phyloP scores from a whole-genome alignment of 192 early-diverging fungal genomes.

The Gryganskiella cystojenkinii region DNA sequence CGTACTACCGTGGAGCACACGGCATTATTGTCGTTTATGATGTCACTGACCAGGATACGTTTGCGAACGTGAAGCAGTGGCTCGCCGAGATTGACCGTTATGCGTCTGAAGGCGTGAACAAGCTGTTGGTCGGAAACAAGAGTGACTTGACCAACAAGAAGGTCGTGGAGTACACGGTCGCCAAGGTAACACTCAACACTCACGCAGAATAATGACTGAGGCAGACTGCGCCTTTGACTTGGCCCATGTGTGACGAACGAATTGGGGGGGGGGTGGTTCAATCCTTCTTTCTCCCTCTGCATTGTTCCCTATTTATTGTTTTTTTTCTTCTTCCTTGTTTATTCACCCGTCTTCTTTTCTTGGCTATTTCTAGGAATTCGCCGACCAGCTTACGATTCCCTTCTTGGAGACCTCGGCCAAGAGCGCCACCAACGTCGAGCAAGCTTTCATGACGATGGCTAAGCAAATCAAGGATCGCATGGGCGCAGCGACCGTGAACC shows the following conservation, averaged over 20 bases:
- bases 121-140: constrained; percentile 99
- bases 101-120: constrained; percentile 97
- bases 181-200: too few relatives aligned
- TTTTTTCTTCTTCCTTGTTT: not conserved
- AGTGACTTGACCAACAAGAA: constrained; percentile 94
- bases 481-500: constrained; percentile 61
- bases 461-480: constrained; percentile 99
- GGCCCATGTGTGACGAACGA: too few relatives aligned
- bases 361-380: constrained; percentile 81
- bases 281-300: not conserved
- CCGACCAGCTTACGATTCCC: constrained; percentile 86
- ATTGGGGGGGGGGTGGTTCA: not conserved
- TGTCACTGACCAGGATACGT: constrained; percentile 96
- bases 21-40: constrained; percentile 99
- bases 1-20: constrained; percentile 98
- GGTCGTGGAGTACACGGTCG: constrained; percentile 75
- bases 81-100: constrained; percentile 99
- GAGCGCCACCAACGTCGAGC: constrained; percentile 97
- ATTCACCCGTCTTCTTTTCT: not conserved
- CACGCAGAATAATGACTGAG: too few relatives aligned
- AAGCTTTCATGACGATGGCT: constrained; percentile 99
- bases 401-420: constrained; percentile 99
- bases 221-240: not conserved
- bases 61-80: constrained; percentile 98
- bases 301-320: not conserved